These are phyloP conservation scores for Citrus reticulata DNA, from an alignment of 345 rosid species.

Conservation along the genomic window DNA sequence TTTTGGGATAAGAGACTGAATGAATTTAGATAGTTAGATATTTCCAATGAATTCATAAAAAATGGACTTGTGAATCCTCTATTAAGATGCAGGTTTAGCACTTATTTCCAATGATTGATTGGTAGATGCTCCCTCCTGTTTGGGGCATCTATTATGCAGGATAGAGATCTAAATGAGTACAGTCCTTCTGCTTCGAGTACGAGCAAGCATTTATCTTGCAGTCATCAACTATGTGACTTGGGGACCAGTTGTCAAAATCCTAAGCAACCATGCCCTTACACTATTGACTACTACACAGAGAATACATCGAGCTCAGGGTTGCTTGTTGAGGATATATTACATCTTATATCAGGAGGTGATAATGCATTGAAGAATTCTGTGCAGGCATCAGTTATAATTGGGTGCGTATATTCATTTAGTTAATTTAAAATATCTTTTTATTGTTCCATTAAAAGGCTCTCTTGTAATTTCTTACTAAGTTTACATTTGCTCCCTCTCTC, in stretches of 20 bases:
- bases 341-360: conserved; percentile 48
- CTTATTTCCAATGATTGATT: conserved; percentile 93
- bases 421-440: not conserved
- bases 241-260: conserved; percentile 53
- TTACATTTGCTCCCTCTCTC: conserved; percentile 5
- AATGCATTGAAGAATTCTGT: conserved; percentile 38
- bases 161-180: conserved; percentile 73
- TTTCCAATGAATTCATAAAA: not conserved
- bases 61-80: conserved; percentile 14
- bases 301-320: conserved; percentile 82
- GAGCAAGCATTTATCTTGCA: conserved; percentile 68
- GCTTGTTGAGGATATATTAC: conserved; percentile 65
- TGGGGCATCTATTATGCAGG: conserved; percentile 99
- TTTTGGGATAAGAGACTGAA: not conserved
- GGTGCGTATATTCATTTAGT: conserved; percentile 38
- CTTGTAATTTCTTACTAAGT: not conserved
- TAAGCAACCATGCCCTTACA: conserved; percentile 67
- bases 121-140: conserved; percentile 95
- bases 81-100: conserved; percentile 54
- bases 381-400: conserved; percentile 64
- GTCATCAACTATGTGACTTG: conserved; percentile 60
- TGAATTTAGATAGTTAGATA: not conserved
- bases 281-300: conserved; percentile 39
- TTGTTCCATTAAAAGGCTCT: not conserved
- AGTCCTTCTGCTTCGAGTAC: conserved; percentile 67